Conservation (phyloP, 495 filamentous ascomycete species). For the Gamarada debralockiae region DNA sequence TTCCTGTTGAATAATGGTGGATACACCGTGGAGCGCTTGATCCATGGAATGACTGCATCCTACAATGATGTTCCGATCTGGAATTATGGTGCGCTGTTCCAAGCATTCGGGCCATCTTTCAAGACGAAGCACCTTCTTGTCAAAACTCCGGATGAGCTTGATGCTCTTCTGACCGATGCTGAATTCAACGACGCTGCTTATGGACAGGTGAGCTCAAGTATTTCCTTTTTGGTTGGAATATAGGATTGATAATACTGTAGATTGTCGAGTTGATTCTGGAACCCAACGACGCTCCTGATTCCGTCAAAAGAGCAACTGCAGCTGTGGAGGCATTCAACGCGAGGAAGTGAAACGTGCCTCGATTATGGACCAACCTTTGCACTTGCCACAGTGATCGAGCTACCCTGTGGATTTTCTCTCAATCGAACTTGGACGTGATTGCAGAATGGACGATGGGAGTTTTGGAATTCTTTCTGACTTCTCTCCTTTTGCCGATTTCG, state of each 20-base stretch:
- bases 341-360: too few relatives aligned
- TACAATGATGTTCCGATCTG: slow-evolving; percentile 46
- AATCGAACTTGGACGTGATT: too few relatives aligned
- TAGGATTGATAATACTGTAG: neutral
- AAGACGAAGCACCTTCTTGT: slow-evolving; percentile 30
- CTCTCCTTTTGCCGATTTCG: too few relatives aligned
- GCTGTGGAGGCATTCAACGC: slow-evolving; percentile 6
- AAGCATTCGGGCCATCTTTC: slow-evolving; percentile 33
- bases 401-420: too few relatives aligned
- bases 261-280: slow-evolving; percentile 25
- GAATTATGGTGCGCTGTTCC: slow-evolving; percentile 37
- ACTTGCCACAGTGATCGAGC: too few relatives aligned
- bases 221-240: neutral
- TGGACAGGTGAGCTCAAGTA: slow-evolving; percentile 29
- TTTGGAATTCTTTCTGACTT: too few relatives aligned
- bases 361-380: too few relatives aligned
- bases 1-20: slow-evolving; percentile 49
- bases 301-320: slow-evolving; percentile 10
- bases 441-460: too few relatives aligned
- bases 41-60: slow-evolving; percentile 38
- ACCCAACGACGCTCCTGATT: slow-evolving; percentile 14
- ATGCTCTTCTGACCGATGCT: slow-evolving; percentile 32
- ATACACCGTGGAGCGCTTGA: slow-evolving; percentile 49
- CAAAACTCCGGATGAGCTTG: slow-evolving; percentile 32
- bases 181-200: slow-evolving; percentile 34